Percentiles rank a stretch among this genome's conserved stretches.
phyloP scores from a whole-genome alignment of 345 rosid genomes.

The Corymbia maculata region DNA sequence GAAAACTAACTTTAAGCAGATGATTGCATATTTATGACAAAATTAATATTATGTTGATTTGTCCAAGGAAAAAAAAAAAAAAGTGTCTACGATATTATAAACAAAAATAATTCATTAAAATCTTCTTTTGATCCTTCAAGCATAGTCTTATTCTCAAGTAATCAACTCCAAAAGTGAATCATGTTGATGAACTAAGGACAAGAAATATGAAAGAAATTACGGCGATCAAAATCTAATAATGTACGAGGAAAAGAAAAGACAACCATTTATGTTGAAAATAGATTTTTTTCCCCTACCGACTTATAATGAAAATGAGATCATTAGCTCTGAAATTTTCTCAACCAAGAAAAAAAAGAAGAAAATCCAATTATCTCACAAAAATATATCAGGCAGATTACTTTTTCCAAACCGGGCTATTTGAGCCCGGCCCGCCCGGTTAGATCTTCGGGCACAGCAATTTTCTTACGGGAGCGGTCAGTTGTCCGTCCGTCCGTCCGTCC shows the following conservation, averaged over 20 bases:
- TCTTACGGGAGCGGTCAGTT: neutral
- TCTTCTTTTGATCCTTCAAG: neutral
- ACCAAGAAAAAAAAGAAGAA: too few species aligned
- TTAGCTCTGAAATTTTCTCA: too few species aligned
- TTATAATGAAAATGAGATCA: too few species aligned
- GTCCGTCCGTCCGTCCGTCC: neutral
- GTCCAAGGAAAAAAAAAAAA: neutral
- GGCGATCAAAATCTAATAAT: neutral
- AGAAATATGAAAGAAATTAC: too few species aligned
- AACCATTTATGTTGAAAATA: neutral
- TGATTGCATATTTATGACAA: too few species aligned
- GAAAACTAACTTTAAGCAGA: neutral
- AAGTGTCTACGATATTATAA: neutral
- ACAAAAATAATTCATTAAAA: too few species aligned
- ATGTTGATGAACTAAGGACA: neutral
- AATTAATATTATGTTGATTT: too few species aligned
- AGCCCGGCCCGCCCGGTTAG: neutral
- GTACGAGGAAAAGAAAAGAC: neutral
- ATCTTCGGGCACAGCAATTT: neutral
- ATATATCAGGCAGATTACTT: neutral
- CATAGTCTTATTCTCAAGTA: too few species aligned
- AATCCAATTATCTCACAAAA: too few species aligned
- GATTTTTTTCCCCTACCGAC: too few species aligned
- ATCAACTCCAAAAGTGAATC: neutral
- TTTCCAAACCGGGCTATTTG: neutral